These are phyloP conservation scores for Penicillium longicatenatum DNA, from an alignment of 495 filamentous ascomycete genomes.

Conservation along the genomic window DNA sequence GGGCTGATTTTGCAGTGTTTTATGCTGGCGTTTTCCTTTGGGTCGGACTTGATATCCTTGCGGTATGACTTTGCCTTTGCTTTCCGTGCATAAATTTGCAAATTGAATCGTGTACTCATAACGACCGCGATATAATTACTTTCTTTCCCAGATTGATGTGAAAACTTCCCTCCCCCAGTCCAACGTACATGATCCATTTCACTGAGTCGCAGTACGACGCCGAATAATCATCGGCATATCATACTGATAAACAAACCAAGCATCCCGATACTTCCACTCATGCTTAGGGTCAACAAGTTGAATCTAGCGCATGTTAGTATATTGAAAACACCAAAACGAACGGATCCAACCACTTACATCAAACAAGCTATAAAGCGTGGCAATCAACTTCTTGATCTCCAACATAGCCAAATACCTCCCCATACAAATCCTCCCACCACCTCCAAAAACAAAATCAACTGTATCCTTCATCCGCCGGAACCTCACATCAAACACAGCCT, in stretches of 20 bases:
- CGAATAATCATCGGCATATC: conserved; percentile 33
- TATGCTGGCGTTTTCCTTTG: conserved; percentile 14
- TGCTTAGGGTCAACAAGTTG: conserved; percentile 29
- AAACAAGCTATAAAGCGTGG: conserved; percentile 68
- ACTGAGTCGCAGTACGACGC: conserved; percentile 8
- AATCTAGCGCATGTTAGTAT: conserved; percentile 19
- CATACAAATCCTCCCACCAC: conserved; percentile 66
- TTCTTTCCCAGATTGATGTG: not conserved
- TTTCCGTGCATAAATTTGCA: conserved; percentile 13
- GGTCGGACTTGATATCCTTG: conserved; percentile 32
- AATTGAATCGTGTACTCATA: conserved; percentile 18
- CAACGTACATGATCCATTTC: not conserved
- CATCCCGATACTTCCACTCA: conserved; percentile 31
- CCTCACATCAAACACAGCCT: conserved; percentile 18
- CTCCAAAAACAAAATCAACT: conserved; percentile 59
- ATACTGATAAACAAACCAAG: conserved; percentile 38
- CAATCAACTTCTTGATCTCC: conserved; percentile 80
- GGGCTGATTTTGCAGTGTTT: conserved; percentile 21
- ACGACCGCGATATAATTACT: conserved; percentile 7
- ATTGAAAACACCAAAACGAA: not conserved
- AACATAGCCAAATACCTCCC: conserved; percentile 72
- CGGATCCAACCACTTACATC: conserved; percentile 51
- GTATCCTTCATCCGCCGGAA: conserved; percentile 26
- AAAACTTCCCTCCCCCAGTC: not conserved
- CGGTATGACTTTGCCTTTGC: conserved; percentile 22